Conservation (phyloP, 1,284 basidiomycete species). For the Cryptococcus depauperatus region DNA sequence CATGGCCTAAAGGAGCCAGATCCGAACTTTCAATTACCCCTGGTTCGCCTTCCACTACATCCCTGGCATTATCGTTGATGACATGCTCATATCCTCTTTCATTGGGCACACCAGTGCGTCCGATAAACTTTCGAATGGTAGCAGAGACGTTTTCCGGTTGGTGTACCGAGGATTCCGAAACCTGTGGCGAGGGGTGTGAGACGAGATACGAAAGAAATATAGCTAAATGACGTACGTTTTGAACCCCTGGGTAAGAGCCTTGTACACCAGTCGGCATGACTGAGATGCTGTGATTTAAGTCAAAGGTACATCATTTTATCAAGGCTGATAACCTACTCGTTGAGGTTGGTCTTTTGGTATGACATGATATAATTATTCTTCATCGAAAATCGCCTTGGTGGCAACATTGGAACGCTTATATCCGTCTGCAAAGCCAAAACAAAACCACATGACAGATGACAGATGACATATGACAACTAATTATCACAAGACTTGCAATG, state of each 20-base stretch:
- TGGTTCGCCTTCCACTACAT: conserved; percentile 16
- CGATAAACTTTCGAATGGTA: conserved; percentile 5
- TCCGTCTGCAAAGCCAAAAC: no score
- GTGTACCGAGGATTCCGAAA: no score
- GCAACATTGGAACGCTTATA: neutral
- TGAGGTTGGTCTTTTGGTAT: neutral
- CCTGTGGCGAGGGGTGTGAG: no score
- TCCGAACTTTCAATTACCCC: conserved; percentile 23
- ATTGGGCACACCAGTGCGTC: conserved; percentile 10
- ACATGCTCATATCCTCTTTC: no score
- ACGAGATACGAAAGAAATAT: no score
- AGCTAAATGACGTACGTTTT: conserved; percentile 11
- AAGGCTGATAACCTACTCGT: neutral
- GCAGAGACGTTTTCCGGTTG: no score
- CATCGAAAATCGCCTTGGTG: no score
- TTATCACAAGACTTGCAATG: neutral
- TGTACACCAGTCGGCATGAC: conserved; percentile 13
- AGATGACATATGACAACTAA: no score
- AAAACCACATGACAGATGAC: no score
- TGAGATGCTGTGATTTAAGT: conserved; percentile 5
- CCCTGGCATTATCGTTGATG: no score
- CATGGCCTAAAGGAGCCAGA: conserved; percentile 23
- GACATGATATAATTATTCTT: conserved; percentile 1
- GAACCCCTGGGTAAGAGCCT: conserved; percentile 13
- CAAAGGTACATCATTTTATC: neutral